A percentile compares a stretch with the other conserved stretches of the same genome.
phyloP scores from a whole-genome alignment of 2,329 filamentous ascomycete genomes.

The Purpureocillium lavendulum region DNA sequence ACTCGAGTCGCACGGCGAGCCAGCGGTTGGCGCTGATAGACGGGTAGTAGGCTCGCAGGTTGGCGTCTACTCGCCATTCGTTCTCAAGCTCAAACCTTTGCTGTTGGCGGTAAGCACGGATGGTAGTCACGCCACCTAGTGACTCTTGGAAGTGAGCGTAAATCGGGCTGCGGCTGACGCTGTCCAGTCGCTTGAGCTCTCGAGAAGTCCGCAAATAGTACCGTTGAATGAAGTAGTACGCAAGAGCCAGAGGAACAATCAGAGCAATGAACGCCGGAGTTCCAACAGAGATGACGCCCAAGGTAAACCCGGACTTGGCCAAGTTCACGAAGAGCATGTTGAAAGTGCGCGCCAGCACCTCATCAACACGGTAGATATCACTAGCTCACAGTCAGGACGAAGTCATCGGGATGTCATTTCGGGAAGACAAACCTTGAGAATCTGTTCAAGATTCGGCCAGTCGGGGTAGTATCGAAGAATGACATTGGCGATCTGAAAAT shows the following conservation, averaged over 20 bases:
- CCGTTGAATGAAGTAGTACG: constrained; percentile 90
- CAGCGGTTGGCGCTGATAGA: constrained; percentile 92
- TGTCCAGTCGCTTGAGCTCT: constrained; percentile 92
- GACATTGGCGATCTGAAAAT: constrained; percentile 98
- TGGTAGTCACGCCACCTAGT: constrained; percentile 86
- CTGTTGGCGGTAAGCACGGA: constrained; percentile 88
- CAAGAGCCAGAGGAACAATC: constrained; percentile 68
- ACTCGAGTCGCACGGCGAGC: constrained; percentile 90
- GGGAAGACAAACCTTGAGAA: constrained; percentile 67
- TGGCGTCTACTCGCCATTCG: constrained; percentile 94
- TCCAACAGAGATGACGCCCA: constrained; percentile 73
- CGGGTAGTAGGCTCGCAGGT: constrained; percentile 89
- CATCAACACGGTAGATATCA: constrained; percentile 76
- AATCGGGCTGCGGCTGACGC: constrained; percentile 89
- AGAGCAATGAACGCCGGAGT: constrained; percentile 75
- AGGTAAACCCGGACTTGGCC: constrained; percentile 70
- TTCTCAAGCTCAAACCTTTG: constrained; percentile 85
- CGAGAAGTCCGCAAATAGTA: constrained; percentile 96
- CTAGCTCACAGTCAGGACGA: constrained; percentile 29
- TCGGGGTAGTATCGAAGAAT: constrained; percentile 96
- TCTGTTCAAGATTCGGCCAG: constrained; percentile 91
- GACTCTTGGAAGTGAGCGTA: constrained; percentile 99
- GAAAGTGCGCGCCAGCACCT: constrained; percentile 92
- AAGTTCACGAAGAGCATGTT: constrained; percentile 88
- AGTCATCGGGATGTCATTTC: background rate